Evolutionary conservation across 2,329 filamentous ascomycete species (phyloP).

Genomic region (Neofusicoccum umdonicola): DNA sequence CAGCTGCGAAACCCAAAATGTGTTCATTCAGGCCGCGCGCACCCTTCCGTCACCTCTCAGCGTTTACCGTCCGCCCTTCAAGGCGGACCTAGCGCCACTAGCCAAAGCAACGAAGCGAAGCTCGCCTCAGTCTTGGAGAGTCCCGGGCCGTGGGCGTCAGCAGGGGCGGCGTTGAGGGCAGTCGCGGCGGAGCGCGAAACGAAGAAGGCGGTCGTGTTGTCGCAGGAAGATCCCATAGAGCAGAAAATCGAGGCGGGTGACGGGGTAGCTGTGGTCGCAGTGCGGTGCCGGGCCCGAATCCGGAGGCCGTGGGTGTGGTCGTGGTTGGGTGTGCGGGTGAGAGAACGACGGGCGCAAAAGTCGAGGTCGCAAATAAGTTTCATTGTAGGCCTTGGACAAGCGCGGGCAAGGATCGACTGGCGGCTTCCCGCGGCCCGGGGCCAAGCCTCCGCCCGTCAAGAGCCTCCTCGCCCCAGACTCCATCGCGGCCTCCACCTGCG

Average conservation of each 20-base stretch:
- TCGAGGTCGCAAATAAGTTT: slow-evolving; percentile 17
- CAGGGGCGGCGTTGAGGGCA: slow-evolving; percentile 28
- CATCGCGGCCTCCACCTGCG: background rate
- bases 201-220: slow-evolving; percentile 30
- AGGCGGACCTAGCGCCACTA: slow-evolving; percentile 51
- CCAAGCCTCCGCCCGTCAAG: background rate
- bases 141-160: slow-evolving; percentile 25
- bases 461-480: slow-evolving; percentile 2
- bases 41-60: slow-evolving; percentile 13
- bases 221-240: slow-evolving; percentile 47
- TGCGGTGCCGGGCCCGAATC: slow-evolving; percentile 7
- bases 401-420: slow-evolving; percentile 14
- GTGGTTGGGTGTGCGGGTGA: slow-evolving; percentile 1
- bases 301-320: background rate
- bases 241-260: slow-evolving; percentile 13
- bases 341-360: background rate
- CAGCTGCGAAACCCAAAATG: slow-evolving; percentile 12
- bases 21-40: background rate
- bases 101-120: slow-evolving; percentile 49
- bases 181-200: slow-evolving; percentile 32
- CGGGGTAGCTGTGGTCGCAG: background rate
- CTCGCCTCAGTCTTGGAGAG: slow-evolving; percentile 44
- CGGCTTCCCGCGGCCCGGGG: slow-evolving; percentile 11
- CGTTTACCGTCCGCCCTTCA: slow-evolving; percentile 54
- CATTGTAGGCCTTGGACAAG: slow-evolving; percentile 8